Percentiles rank a stretch among this genome's conserved stretches.
Evolutionary conservation across 2,329 filamentous ascomycete genomes (phyloP).

Genomic region (Ceratocystis albifundus): DNA sequence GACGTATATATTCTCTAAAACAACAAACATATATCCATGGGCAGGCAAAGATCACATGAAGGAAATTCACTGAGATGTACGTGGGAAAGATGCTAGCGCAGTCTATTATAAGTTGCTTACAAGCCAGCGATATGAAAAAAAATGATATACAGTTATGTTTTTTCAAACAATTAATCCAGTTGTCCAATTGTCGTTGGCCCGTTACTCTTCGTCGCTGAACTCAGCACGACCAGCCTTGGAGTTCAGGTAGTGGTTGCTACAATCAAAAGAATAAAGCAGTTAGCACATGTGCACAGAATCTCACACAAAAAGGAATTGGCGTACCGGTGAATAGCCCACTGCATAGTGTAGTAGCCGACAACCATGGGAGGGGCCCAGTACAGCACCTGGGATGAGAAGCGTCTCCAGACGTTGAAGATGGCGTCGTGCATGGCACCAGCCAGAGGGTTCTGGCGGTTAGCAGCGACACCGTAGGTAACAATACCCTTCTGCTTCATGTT

Average conservation of each 20-base stretch:
- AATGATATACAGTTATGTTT: constrained; percentile 23
- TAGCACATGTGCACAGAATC: neutral
- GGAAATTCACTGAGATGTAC: neutral
- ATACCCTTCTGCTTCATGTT: constrained; percentile 49
- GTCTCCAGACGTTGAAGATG: constrained; percentile 90
- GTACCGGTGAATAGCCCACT: constrained; percentile 87
- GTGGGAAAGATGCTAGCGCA: constrained; percentile 18
- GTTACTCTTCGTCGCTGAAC: constrained; percentile 33
- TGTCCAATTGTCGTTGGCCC: neutral
- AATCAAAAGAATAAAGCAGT: neutral
- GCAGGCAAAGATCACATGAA: neutral
- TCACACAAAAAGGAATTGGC: constrained; percentile 29
- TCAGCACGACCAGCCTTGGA: constrained; percentile 60
- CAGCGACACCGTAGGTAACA: constrained; percentile 61
- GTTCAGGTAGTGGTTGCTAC: constrained; percentile 69
- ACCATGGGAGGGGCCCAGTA: constrained; percentile 76
- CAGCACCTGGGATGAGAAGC: constrained; percentile 74
- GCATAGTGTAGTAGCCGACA: constrained; percentile 67
- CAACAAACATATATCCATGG: neutral
- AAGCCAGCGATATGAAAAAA: constrained; percentile 20
- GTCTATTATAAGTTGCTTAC: constrained; percentile 19
- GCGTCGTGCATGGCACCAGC: constrained; percentile 67
- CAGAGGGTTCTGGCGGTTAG: constrained; percentile 82
- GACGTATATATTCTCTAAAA: too few relatives aligned
- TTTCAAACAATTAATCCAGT: constrained; percentile 17